Evolutionary conservation across 2,329 filamentous ascomycete genomes (phyloP).

Genomic region (Trichophyton mentagrophytes): DNA sequence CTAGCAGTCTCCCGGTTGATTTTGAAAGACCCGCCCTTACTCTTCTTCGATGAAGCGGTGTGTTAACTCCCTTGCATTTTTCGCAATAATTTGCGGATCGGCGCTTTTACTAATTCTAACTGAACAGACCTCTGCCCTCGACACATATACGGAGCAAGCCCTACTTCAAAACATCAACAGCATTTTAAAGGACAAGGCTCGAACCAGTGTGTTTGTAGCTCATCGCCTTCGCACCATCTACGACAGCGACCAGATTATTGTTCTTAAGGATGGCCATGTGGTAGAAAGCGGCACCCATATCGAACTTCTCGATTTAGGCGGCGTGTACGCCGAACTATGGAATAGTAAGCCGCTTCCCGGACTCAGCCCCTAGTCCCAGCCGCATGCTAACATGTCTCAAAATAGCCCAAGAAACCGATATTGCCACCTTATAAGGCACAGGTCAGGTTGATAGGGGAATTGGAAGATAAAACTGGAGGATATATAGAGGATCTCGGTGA

Average conservation of each 20-base stretch:
- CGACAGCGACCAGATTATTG: conserved; percentile 85
- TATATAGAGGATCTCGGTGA: background rate
- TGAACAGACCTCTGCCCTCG: conserved; percentile 61
- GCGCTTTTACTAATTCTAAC: conserved; percentile 2
- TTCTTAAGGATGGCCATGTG: conserved; percentile 71
- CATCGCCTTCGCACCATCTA: conserved; percentile 87
- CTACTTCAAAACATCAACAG: conserved; percentile 86
- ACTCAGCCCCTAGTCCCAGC: background rate
- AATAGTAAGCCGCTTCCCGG: conserved; percentile 49
- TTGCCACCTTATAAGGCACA: background rate
- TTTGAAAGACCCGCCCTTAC: conserved; percentile 73
- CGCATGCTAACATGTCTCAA: background rate
- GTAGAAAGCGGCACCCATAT: conserved; percentile 81
- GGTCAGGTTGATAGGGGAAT: background rate
- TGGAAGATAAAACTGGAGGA: background rate
- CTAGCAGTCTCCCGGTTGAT: conserved; percentile 72
- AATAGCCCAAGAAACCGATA: background rate
- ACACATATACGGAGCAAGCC: conserved; percentile 86
- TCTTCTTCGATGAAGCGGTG: conserved; percentile 89
- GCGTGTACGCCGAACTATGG: conserved; percentile 84
- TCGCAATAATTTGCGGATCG: background rate
- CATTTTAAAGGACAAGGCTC: conserved; percentile 72
- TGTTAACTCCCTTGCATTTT: conserved; percentile 18
- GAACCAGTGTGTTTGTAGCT: conserved; percentile 90
- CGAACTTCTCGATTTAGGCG: conserved; percentile 63